Base-by-base conservation (phyloP, 352 stramenopile species). In the Phytopythium aichiense region DNA sequence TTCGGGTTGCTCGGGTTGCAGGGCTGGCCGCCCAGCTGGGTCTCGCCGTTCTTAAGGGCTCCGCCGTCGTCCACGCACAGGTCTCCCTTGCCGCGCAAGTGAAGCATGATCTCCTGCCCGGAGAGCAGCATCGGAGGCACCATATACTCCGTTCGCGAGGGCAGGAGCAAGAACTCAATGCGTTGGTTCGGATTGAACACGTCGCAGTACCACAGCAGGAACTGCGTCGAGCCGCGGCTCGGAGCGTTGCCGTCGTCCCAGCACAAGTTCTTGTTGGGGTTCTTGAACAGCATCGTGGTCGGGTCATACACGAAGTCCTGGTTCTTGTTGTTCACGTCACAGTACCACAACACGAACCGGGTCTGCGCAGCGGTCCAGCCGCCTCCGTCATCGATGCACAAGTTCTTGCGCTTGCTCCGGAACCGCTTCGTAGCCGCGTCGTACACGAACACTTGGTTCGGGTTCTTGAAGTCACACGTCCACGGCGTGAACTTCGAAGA, bases 51-150 rank as follows among this genome's bases (percentile, higher is more conserved):
- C 22, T 35, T 56, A 31, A 37, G 25, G 12, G 60, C 69, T 8
- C 64, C 69, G 2, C 72, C 72, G 30, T 80, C 72, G 30, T 77
- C 72, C 13, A 80, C 43, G 38, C 72, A 80, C 22, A 79, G 22
- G 20, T 67, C 64, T 37, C 31, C 50, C 35, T 76, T 75, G 11
- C 65, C 61, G 11, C 54, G 61, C 31, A 69, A 38, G 15, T 65
- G 61, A 33, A 75, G 43, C 53, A 75, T 46, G 40, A 69, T 51
- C 28, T 73, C 54, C 40, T 71, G 61, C n/a, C 54, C 64, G 35
- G 67, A 51, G 2, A 52, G 30, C 22, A 43, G 60, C 50, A 43
- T 60, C 58, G 22, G 56, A 63, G 6, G 59, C 63, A 18, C 55
- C 63, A 58, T n/a, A 28, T 43, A 8, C 28, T 15, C 33, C 28